These are phyloP conservation scores for Penicillium paneum DNA, from an alignment of 2,329 filamentous ascomycete genomes.

Conservation along the genomic window DNA sequence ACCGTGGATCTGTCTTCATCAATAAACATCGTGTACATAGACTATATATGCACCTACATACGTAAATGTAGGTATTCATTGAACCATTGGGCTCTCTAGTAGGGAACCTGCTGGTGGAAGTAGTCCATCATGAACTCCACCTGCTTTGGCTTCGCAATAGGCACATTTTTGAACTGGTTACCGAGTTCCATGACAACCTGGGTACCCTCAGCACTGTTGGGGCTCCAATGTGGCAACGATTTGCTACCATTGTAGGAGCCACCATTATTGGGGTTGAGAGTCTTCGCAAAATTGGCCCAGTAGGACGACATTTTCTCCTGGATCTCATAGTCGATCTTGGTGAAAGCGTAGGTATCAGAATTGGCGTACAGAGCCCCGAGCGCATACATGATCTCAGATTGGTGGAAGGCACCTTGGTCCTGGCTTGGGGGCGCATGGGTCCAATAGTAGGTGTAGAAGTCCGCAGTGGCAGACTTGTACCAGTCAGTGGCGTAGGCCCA, in stretches of 20 bases:
- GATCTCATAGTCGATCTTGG: constrained; percentile 28
- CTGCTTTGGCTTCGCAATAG: constrained; percentile 19
- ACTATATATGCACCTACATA: not conserved
- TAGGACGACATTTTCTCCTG: constrained; percentile 32
- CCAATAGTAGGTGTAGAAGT: constrained; percentile 40
- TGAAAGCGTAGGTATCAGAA: constrained; percentile 25
- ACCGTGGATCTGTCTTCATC: not conserved
- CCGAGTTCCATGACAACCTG: constrained; percentile 24
- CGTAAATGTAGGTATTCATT: not conserved
- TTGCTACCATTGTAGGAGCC: constrained; percentile 20
- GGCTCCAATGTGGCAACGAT: constrained; percentile 17
- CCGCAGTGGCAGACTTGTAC: constrained; percentile 22
- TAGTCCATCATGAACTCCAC: constrained; percentile 24
- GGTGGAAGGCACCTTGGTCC: constrained; percentile 36
- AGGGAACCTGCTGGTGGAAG: constrained; percentile 20
- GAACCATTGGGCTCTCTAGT: constrained; percentile 2
- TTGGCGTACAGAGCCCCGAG: constrained; percentile 39
- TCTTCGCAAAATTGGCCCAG: constrained; percentile 38
- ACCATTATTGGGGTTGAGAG: constrained; percentile 26
- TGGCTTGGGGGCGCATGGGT: constrained; percentile 38
- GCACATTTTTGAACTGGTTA: constrained; percentile 19
- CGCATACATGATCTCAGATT: constrained; percentile 41
- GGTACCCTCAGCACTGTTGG: constrained; percentile 21
- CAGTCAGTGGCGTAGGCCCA: constrained; percentile 32
- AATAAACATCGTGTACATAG: not conserved